These are phyloP conservation scores for Solanum medicagineum DNA, from an alignment of 257 asterid species.

Conservation along the genomic window DNA sequence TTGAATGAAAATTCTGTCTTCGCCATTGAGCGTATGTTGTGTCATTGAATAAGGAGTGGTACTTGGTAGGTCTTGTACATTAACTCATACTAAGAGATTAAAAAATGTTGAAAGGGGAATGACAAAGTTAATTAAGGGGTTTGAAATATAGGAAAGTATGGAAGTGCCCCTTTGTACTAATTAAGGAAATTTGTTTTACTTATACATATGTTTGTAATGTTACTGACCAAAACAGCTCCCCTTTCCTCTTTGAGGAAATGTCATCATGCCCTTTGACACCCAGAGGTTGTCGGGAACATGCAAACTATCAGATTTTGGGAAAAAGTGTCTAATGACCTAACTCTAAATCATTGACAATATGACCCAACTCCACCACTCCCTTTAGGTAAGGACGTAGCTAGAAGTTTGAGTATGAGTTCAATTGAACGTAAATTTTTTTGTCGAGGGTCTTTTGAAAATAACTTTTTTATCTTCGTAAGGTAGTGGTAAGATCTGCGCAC, in stretches of 20 bases:
- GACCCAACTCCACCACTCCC: not conserved
- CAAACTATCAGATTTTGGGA: constrained; percentile 61
- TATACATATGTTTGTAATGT: not conserved
- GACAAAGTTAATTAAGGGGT: not conserved
- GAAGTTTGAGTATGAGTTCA: too few species aligned
- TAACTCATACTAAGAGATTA: not conserved
- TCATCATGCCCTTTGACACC: constrained; percentile 60
- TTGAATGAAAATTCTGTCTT: not conserved
- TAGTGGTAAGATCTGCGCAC: too few species aligned
- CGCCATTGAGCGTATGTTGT: not conserved
- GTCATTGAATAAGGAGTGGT: not conserved
- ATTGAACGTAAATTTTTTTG: too few species aligned
- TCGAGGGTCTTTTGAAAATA: too few species aligned
- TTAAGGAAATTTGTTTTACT: not conserved
- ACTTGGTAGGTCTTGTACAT: not conserved
- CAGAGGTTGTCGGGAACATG: constrained; percentile 88
- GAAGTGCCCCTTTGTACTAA: not conserved
- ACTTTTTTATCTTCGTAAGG: too few species aligned
- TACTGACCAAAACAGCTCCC: constrained; percentile 17
- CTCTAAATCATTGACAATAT: constrained; percentile 20
- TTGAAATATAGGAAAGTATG: not conserved
- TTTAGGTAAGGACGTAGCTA: not conserved
- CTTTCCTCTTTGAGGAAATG: constrained; percentile 29
- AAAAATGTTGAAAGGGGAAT: not conserved
- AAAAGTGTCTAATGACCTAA: constrained; percentile 27